Conservation (phyloP, 169 alveolate species). For the Cyclospora cayetanensis region DNA sequence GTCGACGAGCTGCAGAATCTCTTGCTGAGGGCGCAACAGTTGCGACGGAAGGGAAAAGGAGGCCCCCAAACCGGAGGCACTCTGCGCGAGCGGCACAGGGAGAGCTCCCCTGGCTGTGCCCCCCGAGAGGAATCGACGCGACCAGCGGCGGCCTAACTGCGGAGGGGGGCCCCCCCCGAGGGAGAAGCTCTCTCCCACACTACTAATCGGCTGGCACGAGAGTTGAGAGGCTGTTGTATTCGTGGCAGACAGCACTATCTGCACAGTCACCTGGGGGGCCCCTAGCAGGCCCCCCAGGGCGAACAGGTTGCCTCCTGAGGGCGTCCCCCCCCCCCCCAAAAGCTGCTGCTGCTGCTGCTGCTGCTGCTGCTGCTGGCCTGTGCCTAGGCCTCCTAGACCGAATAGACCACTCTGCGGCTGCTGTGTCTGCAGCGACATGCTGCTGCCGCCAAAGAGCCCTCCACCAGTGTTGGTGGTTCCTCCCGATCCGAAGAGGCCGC, state of each 20-base stretch:
- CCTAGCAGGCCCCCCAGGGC: not conserved
- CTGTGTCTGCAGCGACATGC: not conserved
- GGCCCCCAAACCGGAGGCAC: not conserved
- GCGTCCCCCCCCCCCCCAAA: not conserved
- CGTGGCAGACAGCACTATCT: not conserved
- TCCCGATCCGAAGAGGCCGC: not conserved
- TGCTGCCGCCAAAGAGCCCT: not conserved
- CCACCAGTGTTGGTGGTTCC: not conserved
- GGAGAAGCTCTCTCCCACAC: not conserved
- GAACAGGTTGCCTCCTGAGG: not conserved
- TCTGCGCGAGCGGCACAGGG: not conserved
- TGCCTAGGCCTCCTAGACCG: not conserved
- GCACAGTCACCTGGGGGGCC: constrained; percentile 42
- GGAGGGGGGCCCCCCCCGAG: not conserved
- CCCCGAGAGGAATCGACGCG: not conserved
- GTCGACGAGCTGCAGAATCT: constrained; percentile 4
- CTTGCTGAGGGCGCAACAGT: constrained; percentile 24
- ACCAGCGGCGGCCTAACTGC: not conserved
- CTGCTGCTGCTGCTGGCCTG: constrained; percentile 41
- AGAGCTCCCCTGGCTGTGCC: not conserved
- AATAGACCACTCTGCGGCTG: constrained; percentile 18
- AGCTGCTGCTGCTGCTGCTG: constrained; percentile 49
- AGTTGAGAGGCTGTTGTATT: not conserved
- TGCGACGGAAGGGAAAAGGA: constrained; percentile 1
- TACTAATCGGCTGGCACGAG: not conserved